Evolutionary conservation across 495 filamentous ascomycete species (phyloP), one percentile per base, ranked within the genome.

Genomic region (Glarea lozoyensis): DNA sequence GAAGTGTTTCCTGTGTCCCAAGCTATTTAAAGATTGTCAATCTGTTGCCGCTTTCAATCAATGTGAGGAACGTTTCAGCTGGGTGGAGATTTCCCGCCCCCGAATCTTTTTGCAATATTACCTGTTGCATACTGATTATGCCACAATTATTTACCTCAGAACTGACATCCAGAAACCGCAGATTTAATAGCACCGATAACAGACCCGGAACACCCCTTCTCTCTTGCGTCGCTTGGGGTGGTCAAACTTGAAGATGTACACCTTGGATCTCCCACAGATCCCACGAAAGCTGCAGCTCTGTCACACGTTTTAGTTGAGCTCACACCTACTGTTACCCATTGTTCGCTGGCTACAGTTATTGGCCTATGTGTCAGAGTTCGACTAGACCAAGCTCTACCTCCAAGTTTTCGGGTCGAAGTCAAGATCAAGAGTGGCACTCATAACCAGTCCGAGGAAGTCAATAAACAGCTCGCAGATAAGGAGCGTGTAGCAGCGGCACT

Each of bases 301-400:
- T 59, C 59, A 19, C 63, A 60, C 10, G 80, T 86, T 2, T 62
- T 75, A 5, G 78, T 88, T 21, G 69, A 85, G 51, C 81, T 98
- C 40, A 98, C 92, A 2, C 92, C 92, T n/a, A 98, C 93, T 13
- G 87, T 97, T 56, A 94, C 88, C 15, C 93, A 97, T 55, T 98
- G 92, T 67, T 90, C 85, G 25, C 74, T 97, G 11, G 93, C 92
- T 9, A 97, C 93, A 1, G 88, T 97, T 39, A 97, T 98, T 60
- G 92, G 93, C 2, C 74, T 98, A 5, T 90, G 92, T 12, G 86
- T 98, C 11, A 75, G 92, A 13, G 89, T 94, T 35, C 74, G 93
- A 22, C 70, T 98, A 19, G 88, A 96, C 58, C 84, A 94, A 59
- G 80, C 83, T 7, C 70, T 98, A 32, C 93, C 92, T 1, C 84